phyloP scores from a whole-genome alignment of 2,329 filamentous ascomycete species.

The Exophiala bonariae region DNA sequence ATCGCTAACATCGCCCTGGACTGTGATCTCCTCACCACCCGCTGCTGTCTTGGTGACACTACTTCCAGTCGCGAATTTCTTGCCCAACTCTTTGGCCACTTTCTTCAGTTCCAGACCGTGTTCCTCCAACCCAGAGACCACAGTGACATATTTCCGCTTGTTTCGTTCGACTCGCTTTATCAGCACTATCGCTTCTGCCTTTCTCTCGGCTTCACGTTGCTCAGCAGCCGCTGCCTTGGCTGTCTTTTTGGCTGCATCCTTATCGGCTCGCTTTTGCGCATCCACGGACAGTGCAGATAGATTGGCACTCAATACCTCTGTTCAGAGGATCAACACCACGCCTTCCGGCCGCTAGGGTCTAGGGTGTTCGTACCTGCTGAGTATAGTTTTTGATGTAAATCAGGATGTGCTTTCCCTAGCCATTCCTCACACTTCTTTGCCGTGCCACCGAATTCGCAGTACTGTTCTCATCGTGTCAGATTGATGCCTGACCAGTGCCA shows the following conservation, averaged over 20 bases:
- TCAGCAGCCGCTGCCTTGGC: slow-evolving; percentile 89
- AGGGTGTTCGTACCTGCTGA: slow-evolving; percentile 66
- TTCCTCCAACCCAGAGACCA: slow-evolving; percentile 84
- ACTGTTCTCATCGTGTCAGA: slow-evolving; percentile 56
- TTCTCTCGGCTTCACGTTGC: slow-evolving; percentile 76
- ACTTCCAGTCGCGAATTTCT: slow-evolving; percentile 95
- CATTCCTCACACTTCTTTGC: slow-evolving; percentile 97
- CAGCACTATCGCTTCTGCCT: slow-evolving; percentile 76
- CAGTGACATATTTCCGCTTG: slow-evolving; percentile 95
- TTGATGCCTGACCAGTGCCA: not conserved
- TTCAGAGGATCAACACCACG: too few relatives aligned
- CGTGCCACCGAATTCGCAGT: slow-evolving; percentile 97
- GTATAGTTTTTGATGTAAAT: slow-evolving; percentile 78
- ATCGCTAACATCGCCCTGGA: slow-evolving; percentile 94
- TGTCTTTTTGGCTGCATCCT: slow-evolving; percentile 95
- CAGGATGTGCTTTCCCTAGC: slow-evolving; percentile 73
- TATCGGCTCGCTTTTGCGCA: slow-evolving; percentile 90
- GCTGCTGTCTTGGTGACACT: slow-evolving; percentile 86
- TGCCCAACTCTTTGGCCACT: slow-evolving; percentile 92
- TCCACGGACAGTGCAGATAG: slow-evolving; percentile 84
- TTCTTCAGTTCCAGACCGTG: slow-evolving; percentile 95
- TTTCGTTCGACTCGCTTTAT: slow-evolving; percentile 98
- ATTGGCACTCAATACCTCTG: slow-evolving; percentile 79
- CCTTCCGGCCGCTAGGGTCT: too few relatives aligned
- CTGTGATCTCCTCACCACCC: slow-evolving; percentile 92